Evolutionary conservation across 208 protist species (phyloP), one percentile per base, ranked within the genome.

Genomic region (Crithidia acanthocephali): DNA sequence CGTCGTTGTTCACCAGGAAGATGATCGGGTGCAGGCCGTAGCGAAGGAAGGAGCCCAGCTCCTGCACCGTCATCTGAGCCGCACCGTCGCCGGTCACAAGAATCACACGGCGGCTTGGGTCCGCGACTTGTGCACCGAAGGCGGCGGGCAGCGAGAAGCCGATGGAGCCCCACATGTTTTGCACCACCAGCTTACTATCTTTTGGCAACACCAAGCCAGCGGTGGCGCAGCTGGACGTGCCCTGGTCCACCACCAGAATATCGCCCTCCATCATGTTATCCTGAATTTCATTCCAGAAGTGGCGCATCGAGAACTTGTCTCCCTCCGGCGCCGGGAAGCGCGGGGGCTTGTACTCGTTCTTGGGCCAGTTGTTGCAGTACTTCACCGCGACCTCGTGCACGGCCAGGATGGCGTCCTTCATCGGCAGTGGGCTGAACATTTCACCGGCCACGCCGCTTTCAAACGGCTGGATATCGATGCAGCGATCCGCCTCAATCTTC

Each of bases 1-100:
- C 80, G 53, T 84, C 65, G 69, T 85, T 85, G 77, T 85, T 81
- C 32, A 84, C 64, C n/a, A 85, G 71, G 68, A 88, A 81, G 18
- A 81, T 23, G 64, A 79, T 45, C 27, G 80, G 57, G 33, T 44
- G 72, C 47, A 85, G 58, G 28, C 62, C 56, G 73, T 68, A 32
- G 62, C 82, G 83, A 28, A 62, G 20, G 72, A 84, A 83, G 57
- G 76, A 65, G 68, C 77, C 59, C 45, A 88, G 51, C 72, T 81
- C 73, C 74, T 88, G 80, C 37, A 74, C 62, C 28, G 73, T 85
- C 80, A 85, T 81, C 67, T 80, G 68, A 20, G 80, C 74, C 6
- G 80, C 16, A 32, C 69, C 80, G 56, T 85, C 76, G 47, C 83
- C 83, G 6, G 83, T 66, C 4, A 59, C 27, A 10, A 85, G 58